phyloP scores from a whole-genome alignment of 2,329 filamentous ascomycete species.

The Calonectria montana region DNA sequence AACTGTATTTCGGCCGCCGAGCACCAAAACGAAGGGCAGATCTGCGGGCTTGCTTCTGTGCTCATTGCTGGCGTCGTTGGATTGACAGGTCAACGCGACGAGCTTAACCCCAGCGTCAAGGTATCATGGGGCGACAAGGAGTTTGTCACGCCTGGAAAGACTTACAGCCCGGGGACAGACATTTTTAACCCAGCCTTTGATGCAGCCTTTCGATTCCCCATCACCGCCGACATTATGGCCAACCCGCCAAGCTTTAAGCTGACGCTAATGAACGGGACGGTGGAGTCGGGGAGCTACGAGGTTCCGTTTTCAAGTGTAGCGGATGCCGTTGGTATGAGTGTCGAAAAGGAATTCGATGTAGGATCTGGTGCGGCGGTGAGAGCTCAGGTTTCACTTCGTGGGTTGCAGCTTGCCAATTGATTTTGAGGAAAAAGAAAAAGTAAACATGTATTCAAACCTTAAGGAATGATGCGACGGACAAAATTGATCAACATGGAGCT shows the following conservation, averaged over 20 bases:
- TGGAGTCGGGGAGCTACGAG: slow-evolving; percentile 28
- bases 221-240: slow-evolving; percentile 33
- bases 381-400: slow-evolving; percentile 33
- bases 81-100: slow-evolving; percentile 36
- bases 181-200: slow-evolving; percentile 43
- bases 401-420: slow-evolving; percentile 33
- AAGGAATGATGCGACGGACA: background rate
- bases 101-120: slow-evolving; percentile 41
- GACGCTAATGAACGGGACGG: slow-evolving; percentile 32
- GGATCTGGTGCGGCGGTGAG: slow-evolving; percentile 33
- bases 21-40: slow-evolving; percentile 34
- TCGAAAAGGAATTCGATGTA: slow-evolving; percentile 33
- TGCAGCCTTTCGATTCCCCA: slow-evolving; percentile 36
- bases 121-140: slow-evolving; percentile 40
- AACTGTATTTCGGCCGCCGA: slow-evolving; percentile 29
- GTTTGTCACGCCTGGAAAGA: slow-evolving; percentile 35
- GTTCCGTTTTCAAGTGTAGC: slow-evolving; percentile 29
- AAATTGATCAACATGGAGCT: slow-evolving; percentile 12
- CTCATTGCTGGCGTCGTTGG: slow-evolving; percentile 37
- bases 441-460: background rate
- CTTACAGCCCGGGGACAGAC: slow-evolving; percentile 37
- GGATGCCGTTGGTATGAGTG: slow-evolving; percentile 25
- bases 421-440: background rate
- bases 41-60: slow-evolving; percentile 38
- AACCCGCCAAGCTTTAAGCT: slow-evolving; percentile 29